Evolutionary conservation across 2,329 filamentous ascomycete genomes (phyloP).

Genomic region (Ilyonectria robusta): DNA sequence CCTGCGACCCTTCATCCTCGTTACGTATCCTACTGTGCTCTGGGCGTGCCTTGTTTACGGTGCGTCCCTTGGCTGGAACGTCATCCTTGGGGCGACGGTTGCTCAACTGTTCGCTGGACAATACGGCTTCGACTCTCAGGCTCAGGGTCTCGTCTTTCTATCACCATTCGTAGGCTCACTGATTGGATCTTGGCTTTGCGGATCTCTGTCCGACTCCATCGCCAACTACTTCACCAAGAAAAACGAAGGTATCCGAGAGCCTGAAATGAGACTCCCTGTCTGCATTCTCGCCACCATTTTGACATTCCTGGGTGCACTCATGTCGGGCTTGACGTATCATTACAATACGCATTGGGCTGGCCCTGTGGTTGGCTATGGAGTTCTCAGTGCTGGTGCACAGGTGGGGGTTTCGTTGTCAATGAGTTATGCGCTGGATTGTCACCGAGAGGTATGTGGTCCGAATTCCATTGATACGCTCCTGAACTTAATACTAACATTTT

Average conservation of each 20-base stretch:
- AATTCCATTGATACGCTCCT: background rate
- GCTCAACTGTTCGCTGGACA: constrained; percentile 25
- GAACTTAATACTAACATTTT: background rate
- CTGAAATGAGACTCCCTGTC: constrained; percentile 25
- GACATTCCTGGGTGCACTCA: constrained; percentile 13
- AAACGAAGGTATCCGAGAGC: constrained; percentile 26
- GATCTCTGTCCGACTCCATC: constrained; percentile 17
- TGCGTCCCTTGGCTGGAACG: constrained; percentile 27
- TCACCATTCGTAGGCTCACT: constrained; percentile 22
- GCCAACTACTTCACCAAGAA: constrained; percentile 28
- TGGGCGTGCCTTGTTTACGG: constrained; percentile 29
- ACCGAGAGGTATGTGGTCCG: constrained; percentile 17
- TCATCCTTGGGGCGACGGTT: constrained; percentile 27
- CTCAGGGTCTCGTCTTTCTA: constrained; percentile 26
- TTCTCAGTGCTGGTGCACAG: constrained; percentile 24
- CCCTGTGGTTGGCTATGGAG: constrained; percentile 22
- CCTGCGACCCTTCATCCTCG: constrained; percentile 18
- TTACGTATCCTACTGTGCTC: constrained; percentile 25
- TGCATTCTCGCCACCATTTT: constrained; percentile 18
- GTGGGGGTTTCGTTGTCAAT: constrained; percentile 25
- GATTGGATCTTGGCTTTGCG: constrained; percentile 22
- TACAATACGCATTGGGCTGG: constrained; percentile 26
- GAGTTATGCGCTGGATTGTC: constrained; percentile 30
- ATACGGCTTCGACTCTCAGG: constrained; percentile 26
- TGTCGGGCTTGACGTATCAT: constrained; percentile 19